Evolutionary conservation across 2,329 filamentous ascomycete species (phyloP), one percentile per base, ranked within the genome.

Genomic region (Xylaria polymorpha): DNA sequence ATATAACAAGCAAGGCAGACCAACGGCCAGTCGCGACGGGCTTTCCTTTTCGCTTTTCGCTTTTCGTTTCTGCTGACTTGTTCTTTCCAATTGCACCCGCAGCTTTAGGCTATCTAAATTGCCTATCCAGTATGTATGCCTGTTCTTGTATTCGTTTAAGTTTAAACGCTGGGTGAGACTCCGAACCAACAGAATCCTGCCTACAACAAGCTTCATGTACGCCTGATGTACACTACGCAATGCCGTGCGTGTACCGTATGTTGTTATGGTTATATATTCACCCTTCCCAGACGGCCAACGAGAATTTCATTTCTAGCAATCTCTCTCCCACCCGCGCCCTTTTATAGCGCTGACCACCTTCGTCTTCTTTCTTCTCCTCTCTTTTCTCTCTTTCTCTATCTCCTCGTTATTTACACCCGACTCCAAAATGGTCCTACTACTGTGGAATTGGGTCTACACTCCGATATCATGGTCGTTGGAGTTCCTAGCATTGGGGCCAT

Each of bases 1-100:
- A 50, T 57, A 64, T 69, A 61, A 57, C 48, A 67, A 39, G 53
- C 59, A 22, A 56, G 37, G 53, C 41, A 56, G 43, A 32, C 58
- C 18, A 58, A 56, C 46, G 20, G 25, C 50, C 50, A 53, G 29
- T 15, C 50, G 32, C 50, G 50, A 53, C n/a, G 3, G 10, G 18
- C 7, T 7, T 32, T 29, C 25, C 25, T 53, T 51, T 35, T 32
- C n/a, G n/a, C 50, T 53, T 35, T 53, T 53, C 29, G 15, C 3
- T 32, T 20, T 51, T 56, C 46, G 12, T 15, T 50, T 35, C 32
- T 53, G 50, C 29, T 50, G 46, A 48, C 41, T 48, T 44, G 10
- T 25, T 37, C n/a, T 55, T 37, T 41, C 7, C 12, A 55, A 56
- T 9, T 39, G 4, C 9, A 53, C 22, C 48, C 20, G 12, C 32